phyloP scores from a whole-genome alignment of 257 asterid species.

The Thymus mandschuricus region DNA sequence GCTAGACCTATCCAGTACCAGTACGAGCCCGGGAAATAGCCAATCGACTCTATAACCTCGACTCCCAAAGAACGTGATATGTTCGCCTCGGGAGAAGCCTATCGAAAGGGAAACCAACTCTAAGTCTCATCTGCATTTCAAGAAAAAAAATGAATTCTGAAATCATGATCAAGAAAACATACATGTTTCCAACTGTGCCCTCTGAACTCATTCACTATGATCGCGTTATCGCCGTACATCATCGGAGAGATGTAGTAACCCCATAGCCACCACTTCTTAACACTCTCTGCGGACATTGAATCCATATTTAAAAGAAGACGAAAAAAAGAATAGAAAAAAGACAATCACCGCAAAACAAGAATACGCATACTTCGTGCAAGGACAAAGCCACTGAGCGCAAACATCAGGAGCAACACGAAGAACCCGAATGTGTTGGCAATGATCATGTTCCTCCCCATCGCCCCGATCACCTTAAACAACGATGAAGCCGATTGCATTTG shows the following conservation, averaged over 20 bases:
- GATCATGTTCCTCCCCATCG: constrained; percentile 57
- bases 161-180: constrained; percentile 21
- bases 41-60: constrained; percentile 41
- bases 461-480: constrained; percentile 58
- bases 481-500: constrained; percentile 50
- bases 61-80: constrained; percentile 43
- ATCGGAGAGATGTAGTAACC: constrained; percentile 43
- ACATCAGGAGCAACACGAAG: constrained; percentile 44
- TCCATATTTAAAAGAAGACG: neutral
- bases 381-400: constrained; percentile 51
- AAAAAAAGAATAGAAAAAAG: too few relatives aligned
- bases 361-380: constrained; percentile 49
- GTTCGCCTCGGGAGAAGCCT: constrained; percentile 39
- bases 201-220: constrained; percentile 51
- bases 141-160: neutral
- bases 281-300: constrained; percentile 27
- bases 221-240: constrained; percentile 54
- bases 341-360: too few relatives aligned
- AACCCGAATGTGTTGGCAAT: constrained; percentile 59
- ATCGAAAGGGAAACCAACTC: neutral
- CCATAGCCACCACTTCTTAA: constrained; percentile 54
- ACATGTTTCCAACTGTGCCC: constrained; percentile 57
- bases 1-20: constrained; percentile 68
- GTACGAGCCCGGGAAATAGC: constrained; percentile 40
- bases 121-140: neutral